Base-by-base conservation (phyloP, 192 early-diverging fungal species). In the Paraglomus occultum region DNA sequence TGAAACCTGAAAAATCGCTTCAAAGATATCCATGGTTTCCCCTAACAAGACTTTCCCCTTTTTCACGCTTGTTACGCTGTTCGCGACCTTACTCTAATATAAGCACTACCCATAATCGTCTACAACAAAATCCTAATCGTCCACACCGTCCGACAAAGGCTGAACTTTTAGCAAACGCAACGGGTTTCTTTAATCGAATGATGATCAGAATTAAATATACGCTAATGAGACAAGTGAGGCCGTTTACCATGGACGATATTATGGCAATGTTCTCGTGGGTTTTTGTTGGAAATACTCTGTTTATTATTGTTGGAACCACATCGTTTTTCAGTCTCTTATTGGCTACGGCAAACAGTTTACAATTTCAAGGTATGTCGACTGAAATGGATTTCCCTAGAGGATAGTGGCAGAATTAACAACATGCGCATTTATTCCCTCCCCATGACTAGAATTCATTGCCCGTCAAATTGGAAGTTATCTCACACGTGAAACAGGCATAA, bases 211-310 rank as follows among this genome's bases (percentile, higher is more conserved):
- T 89, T 15, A 82, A 88, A 54, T 77, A 83, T 12, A 77, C 82
- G 4, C 57, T 92, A 22, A 89, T 88, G 78, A 80, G 86, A 38
- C 83, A 85, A 59, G 87, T 87, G 71, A 83, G 89, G 6, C 89
- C 89, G 0, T 92, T 87, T 87, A 89, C 89, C 4, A 64, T 92
- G 10, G 94, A 98, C 74, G 95, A 98, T 70, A 83, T 95, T 55
- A 86, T 94, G 46, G 96, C 95, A 1, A 73, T 96, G 74, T 85
- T 90, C 50, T 89, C 91, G 5, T 98, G 94, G 94, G 77, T 93
- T 6, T 87, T 94, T 73, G 77, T 96, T 52, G 93, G 92, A 12
- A 88, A 95, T 57, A 86, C 89, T 6, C 78, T 94, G n/a, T 89
- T 95, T 78, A 69, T 96, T 31, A 71, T 98, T 11, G 83, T 90